Evolutionary conservation across 2,329 filamentous ascomycete species (phyloP), one percentile per base, ranked within the genome.

Genomic region (Microdochium bolleyi): DNA sequence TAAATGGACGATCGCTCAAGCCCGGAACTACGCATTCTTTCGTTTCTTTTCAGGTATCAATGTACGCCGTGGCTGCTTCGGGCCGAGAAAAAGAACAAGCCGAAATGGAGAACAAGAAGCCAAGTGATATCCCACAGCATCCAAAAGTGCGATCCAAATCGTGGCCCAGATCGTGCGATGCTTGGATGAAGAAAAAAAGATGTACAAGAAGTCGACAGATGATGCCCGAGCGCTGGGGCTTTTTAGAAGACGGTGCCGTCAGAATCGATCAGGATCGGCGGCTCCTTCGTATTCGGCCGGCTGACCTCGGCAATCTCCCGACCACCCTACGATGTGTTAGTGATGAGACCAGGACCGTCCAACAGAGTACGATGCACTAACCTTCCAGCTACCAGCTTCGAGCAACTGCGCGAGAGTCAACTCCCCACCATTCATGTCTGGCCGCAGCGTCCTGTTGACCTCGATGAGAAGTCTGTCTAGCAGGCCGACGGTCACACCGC

Each of bases 291-390:
- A 64, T 96, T 97, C 22, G 94, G 94, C 60, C 94, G 81, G 61
- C 90, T 92, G 58, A 96, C 90, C 73, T 96, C 92, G 57, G 94
- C 94, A 67, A 97, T 88, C 73, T 97, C 94, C 65, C 94, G 85
- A 55, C 94, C 94, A 62, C 92, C 92, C 92, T 82, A 54, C 52
- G 51, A 56, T 21, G 22, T 30, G 24, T 32, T 38, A 49, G 48
- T 49, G 27, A 25, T 14, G 48, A n/a, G n/a, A n/a, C n/a, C n/a
- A n/a, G n/a, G n/a, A n/a, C 16, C 10, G n/a, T n/a, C 21, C 24
- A 30, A 14, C 8, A 24, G 3, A 16, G 22, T 11, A 22, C 4
- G 44, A 21, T 48, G 11, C 22, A 55, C 53, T 52, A 48, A 59
- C 56, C 56, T 80, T 80, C 77, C 77, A 80, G 1, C 73, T 75